Conservation (phyloP, 768 basidiomycete genomes). For the Astraeus odoratus region DNA sequence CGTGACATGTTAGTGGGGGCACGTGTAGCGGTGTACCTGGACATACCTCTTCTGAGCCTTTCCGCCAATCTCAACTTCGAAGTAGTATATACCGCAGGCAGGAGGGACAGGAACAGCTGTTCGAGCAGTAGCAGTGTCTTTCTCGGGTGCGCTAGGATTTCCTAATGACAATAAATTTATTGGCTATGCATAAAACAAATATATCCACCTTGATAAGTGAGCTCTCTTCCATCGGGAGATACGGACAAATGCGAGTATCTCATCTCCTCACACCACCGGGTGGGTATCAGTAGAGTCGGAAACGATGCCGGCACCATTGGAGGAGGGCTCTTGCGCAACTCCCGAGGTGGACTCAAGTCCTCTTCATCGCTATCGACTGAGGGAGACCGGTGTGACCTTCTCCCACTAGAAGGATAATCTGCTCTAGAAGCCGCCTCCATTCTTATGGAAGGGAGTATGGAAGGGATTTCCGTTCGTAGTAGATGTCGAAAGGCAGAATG, state of each 20-base stretch:
- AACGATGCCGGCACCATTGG: slow-evolving; percentile 19
- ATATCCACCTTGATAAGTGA: slow-evolving; percentile 56
- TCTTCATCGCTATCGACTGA: slow-evolving; percentile 65
- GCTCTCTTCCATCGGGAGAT: slow-evolving; percentile 64
- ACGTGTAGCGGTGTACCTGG: neutral
- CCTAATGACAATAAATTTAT: slow-evolving; percentile 29
- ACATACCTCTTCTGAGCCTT: slow-evolving; percentile 75
- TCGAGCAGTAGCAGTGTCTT: slow-evolving; percentile 80
- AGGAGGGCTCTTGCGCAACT: slow-evolving; percentile 23
- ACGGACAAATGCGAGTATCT: slow-evolving; percentile 54
- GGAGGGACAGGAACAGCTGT: slow-evolving; percentile 73
- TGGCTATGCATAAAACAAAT: slow-evolving; percentile 7
- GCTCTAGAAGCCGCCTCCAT: slow-evolving; percentile 22
- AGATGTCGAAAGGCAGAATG: slow-evolving; percentile 68
- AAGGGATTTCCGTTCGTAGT: slow-evolving; percentile 46
- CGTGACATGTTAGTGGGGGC: slow-evolving; percentile 14
- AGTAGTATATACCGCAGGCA: slow-evolving; percentile 91
- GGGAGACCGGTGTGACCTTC: slow-evolving; percentile 30
- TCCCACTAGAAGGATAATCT: slow-evolving; percentile 12
- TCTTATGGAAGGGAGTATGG: slow-evolving; percentile 34
- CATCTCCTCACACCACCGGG: slow-evolving; percentile 71
- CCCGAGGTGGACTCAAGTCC: slow-evolving; percentile 45
- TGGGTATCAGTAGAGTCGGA: slow-evolving; percentile 55
- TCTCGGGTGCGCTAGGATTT: slow-evolving; percentile 52
- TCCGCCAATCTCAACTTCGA: slow-evolving; percentile 79